Percentiles rank a stretch among this genome's conserved stretches.
These are phyloP conservation scores for Nothophoma quercina DNA, from an alignment of 2,329 filamentous ascomycete species.

Conservation along the genomic window DNA sequence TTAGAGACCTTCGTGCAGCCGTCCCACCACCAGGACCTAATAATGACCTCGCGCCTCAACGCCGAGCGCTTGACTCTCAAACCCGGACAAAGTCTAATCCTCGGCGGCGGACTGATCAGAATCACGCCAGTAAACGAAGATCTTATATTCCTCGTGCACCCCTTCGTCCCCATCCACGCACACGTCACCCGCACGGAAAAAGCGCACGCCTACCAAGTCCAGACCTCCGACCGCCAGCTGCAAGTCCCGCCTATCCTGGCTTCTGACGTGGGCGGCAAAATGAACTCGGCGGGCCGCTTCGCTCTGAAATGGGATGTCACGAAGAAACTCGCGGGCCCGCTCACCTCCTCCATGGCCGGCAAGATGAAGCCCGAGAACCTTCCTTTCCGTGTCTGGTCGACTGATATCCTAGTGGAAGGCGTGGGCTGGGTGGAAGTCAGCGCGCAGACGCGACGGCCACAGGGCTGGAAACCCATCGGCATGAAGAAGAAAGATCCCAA, in stretches of 20 bases:
- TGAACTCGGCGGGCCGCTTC: constrained; percentile 72
- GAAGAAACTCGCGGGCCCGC: constrained; percentile 74
- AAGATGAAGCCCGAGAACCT: constrained; percentile 71
- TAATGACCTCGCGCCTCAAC: constrained; percentile 79
- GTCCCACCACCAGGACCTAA: constrained; percentile 69
- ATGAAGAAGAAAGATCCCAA: constrained; percentile 57
- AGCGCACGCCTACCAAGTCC: constrained; percentile 74
- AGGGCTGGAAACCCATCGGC: constrained; percentile 48
- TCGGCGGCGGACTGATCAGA: constrained; percentile 82
- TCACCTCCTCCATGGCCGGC: constrained; percentile 69
- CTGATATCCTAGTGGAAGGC: constrained; percentile 89
- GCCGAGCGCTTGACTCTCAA: constrained; percentile 78
- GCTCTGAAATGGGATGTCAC: constrained; percentile 84
- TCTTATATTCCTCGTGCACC: constrained; percentile 77
- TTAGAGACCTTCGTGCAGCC: constrained; percentile 75
- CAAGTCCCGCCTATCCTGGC: constrained; percentile 68
- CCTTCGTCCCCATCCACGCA: constrained; percentile 79
- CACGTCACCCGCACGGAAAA: constrained; percentile 85
- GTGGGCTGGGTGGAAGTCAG: constrained; percentile 92
- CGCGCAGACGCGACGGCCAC: constrained; percentile 72
- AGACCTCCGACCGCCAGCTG: constrained; percentile 62
- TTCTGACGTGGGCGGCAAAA: constrained; percentile 48
- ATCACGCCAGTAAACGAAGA: constrained; percentile 77
- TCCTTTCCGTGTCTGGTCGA: constrained; percentile 79
- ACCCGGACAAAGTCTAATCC: constrained; percentile 78